Conservation (phyloP, 192 early-diverging fungal species). For the Jimgerdemannia flammicorona region DNA sequence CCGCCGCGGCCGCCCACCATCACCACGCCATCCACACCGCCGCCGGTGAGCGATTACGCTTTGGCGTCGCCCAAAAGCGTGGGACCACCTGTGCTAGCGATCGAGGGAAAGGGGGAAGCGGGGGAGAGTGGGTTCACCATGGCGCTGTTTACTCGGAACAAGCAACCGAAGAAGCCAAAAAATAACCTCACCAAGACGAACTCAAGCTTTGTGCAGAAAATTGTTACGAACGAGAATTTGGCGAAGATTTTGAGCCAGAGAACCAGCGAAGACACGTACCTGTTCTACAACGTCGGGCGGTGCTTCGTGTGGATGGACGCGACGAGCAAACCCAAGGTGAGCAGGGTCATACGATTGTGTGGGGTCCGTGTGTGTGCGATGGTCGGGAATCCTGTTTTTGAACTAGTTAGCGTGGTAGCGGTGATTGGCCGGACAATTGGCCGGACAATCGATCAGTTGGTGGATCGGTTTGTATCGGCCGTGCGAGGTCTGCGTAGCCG, state of each 20-base stretch:
- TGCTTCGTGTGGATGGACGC: slow-evolving; percentile 74
- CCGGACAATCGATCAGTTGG: not conserved
- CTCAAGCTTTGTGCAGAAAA: slow-evolving; percentile 67
- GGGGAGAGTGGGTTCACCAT: not conserved
- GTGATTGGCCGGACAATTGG: not conserved
- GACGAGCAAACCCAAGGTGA: slow-evolving; percentile 53
- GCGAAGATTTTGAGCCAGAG: slow-evolving; percentile 56
- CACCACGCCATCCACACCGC: not conserved
- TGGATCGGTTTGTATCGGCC: too few species aligned
- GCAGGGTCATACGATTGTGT: not conserved
- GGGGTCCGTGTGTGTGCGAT: not conserved
- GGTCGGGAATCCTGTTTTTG: too few species aligned
- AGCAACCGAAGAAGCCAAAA: slow-evolving; percentile 47
- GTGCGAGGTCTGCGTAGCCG: slow-evolving; percentile 3
- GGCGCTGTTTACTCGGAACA: slow-evolving; percentile 21
- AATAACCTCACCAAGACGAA: slow-evolving; percentile 71
- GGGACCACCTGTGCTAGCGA: not conserved
- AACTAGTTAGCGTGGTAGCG: too few species aligned
- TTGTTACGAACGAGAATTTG: slow-evolving; percentile 67
- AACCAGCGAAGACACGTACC: slow-evolving; percentile 56
- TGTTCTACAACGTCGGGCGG: slow-evolving; percentile 73
- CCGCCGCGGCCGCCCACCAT: not conserved
- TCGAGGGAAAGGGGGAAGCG: not conserved
- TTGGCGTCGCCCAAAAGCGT: not conserved
- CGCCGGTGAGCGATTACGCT: not conserved